Evolutionary conservation across 139 green algal species (phyloP).

Genomic region (Chlorella sp.): DNA sequence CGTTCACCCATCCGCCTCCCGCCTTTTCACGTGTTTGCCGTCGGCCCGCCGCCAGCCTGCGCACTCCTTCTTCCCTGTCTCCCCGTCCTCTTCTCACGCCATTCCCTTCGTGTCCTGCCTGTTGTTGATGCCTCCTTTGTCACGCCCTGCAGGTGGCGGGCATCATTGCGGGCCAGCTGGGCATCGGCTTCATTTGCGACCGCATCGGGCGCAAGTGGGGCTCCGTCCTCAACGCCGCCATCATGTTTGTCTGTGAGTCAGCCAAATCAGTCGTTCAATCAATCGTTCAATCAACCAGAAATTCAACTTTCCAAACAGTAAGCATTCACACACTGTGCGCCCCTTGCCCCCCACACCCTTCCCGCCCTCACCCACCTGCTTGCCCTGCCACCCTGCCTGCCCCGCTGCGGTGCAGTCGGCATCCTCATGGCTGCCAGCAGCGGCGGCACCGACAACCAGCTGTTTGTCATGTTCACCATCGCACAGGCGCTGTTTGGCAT

Average conservation of each 20-base stretch:
- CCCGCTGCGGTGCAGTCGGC: conserved; percentile 1
- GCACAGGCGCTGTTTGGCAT: conserved; percentile 58
- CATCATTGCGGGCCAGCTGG: conserved; percentile 64
- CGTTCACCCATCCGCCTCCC: too few species aligned
- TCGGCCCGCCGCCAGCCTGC: too few species aligned
- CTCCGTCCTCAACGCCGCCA: conserved; percentile 56
- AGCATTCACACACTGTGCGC: too few species aligned
- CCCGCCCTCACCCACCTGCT: not conserved
- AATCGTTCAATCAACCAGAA: too few species aligned
- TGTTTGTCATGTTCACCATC: conserved; percentile 65
- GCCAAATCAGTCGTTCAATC: too few species aligned
- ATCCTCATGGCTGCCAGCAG: conserved; percentile 62
- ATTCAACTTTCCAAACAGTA: too few species aligned
- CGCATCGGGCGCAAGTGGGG: conserved; percentile 73
- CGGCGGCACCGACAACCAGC: conserved; percentile 26
- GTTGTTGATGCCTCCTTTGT: not conserved
- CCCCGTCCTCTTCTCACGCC: not conserved
- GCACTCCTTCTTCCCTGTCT: too few species aligned
- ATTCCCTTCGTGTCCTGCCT: not conserved
- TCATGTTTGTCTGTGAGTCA: conserved; percentile 71
- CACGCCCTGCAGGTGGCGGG: conserved; percentile 49
- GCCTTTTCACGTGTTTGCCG: too few species aligned
- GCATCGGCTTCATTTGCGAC: conserved; percentile 66
- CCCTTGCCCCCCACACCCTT: not conserved
- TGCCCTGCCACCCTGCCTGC: not conserved